Evolutionary conservation across 2,329 filamentous ascomycete species (phyloP), one percentile per base, ranked within the genome.

Genomic region (Chalaropsis thielavioides): DNA sequence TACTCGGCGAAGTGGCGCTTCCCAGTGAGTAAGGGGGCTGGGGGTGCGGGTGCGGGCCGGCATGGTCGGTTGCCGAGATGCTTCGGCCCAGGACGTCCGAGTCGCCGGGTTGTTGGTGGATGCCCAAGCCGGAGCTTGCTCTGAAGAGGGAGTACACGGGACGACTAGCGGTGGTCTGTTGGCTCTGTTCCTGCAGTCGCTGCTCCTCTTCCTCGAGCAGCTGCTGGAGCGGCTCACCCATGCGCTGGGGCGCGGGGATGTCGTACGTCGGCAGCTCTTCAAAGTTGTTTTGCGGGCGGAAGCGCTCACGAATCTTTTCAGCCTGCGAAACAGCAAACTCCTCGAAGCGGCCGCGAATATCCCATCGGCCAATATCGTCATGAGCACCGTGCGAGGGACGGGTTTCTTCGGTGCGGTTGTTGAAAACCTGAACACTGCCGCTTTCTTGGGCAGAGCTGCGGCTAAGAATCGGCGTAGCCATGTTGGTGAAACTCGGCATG

Each of bases 261-360:
- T 85, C 79, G 19, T 77, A 83, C 1, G 83, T 78, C 1, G 83
- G 82, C 19, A 86, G 73, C 67, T 78, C 79, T 22, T 80, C 80
- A 1, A 79, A 82, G 69, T 82, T 79, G 0, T 79, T 76, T 0
- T 78, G 79, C 10, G 82, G 79, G 11, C 80, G 76, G 59, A 84
- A 77, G 66, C 76, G 79, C 64, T 86, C 83, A 10, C 82, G 76
- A 5, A 86, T 72, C 70, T 77, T 81, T 68, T 86, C 83, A 0
- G 83, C 84, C 68, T 86, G 83, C 7, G 77, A 79, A 0, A 77
- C 81, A 0, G 83, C 82, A 69, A 86, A 86, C 60, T 84, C 80
- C 67, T 87, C 84, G 1, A 86, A 71, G 15, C 82, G 78, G 10
- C 75, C 76, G 41, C 78, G 78, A 10, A 86, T 69, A 69, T 85